These are phyloP conservation scores for Inga oerstediana DNA, from an alignment of 306 rosid species.

Conservation along the genomic window DNA sequence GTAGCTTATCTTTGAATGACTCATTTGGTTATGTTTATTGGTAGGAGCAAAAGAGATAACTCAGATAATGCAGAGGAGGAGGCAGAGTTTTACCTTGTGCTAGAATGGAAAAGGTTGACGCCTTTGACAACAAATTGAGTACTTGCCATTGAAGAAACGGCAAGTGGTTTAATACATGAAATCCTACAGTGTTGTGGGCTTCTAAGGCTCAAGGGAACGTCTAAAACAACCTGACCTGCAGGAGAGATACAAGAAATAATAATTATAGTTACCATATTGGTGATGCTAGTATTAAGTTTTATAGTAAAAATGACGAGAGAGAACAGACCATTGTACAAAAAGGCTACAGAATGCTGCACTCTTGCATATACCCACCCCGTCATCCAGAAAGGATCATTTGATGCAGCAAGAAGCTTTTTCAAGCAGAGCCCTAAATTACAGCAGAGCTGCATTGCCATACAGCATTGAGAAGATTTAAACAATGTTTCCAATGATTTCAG, in stretches of 20 bases:
- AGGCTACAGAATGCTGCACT: slow-evolving; percentile 68
- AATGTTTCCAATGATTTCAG: neutral
- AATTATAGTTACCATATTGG: slow-evolving; percentile 2
- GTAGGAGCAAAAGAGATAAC: neutral
- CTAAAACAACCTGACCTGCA: slow-evolving; percentile 82
- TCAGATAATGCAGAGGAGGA: neutral
- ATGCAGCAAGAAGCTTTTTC: slow-evolving; percentile 64
- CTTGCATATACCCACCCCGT: slow-evolving; percentile 84
- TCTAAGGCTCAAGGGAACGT: slow-evolving; percentile 62
- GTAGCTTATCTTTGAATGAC: slow-evolving; percentile 14
- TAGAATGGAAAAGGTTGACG: slow-evolving; percentile 55
- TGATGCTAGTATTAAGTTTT: neutral
- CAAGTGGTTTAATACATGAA: slow-evolving; percentile 76
- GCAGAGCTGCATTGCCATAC: slow-evolving; percentile 59
- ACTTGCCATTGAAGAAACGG: slow-evolving; percentile 60
- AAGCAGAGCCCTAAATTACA: slow-evolving; percentile 66
- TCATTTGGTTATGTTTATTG: neutral
- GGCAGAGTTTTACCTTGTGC: slow-evolving; percentile 61
- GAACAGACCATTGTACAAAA: slow-evolving; percentile 73
- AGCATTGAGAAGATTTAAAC: slow-evolving; percentile 15
- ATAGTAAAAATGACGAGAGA: slow-evolving; percentile 24
- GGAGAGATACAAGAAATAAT: slow-evolving; percentile 26
- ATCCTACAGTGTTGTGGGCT: slow-evolving; percentile 58
- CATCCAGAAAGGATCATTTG: slow-evolving; percentile 76
- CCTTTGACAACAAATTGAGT: slow-evolving; percentile 80